Evolutionary conservation across 2,329 filamentous ascomycete species (phyloP).

Genomic region (Sclerotinia spermophila): DNA sequence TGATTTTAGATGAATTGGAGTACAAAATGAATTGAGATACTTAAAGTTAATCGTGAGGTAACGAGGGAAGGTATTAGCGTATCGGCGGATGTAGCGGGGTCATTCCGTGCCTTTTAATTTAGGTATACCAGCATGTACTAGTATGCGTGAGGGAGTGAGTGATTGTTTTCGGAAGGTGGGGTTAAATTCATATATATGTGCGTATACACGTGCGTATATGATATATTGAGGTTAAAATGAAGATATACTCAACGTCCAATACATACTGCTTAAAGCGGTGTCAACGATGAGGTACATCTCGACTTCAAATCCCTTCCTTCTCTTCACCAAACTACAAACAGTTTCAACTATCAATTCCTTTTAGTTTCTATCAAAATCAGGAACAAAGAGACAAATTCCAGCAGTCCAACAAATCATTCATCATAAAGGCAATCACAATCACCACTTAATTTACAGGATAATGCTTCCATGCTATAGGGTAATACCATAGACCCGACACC

Average conservation of each 20-base stretch:
- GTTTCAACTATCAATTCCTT: background rate
- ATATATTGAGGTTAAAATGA: background rate
- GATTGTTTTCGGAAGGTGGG: background rate
- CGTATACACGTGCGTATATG: too few species aligned
- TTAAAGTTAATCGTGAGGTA: background rate
- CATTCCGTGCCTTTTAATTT: background rate
- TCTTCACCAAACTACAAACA: background rate
- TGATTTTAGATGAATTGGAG: background rate
- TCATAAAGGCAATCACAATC: background rate
- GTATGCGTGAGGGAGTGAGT: too few species aligned
- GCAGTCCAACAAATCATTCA: background rate
- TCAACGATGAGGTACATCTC: background rate
- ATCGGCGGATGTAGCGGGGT: background rate
- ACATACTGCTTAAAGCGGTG: background rate
- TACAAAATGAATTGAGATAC: background rate
- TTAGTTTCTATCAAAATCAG: background rate
- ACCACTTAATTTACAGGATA: background rate
- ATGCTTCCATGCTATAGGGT: background rate
- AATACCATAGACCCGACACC: background rate
- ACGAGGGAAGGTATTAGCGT: background rate
- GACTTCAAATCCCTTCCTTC: background rate
- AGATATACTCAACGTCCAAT: background rate
- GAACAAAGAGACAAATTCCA: background rate
- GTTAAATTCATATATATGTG: background rate
- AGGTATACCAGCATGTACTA: too few species aligned